Base-by-base conservation (phyloP, 768 basidiomycete genomes). In the Mycena crocata region DNA sequence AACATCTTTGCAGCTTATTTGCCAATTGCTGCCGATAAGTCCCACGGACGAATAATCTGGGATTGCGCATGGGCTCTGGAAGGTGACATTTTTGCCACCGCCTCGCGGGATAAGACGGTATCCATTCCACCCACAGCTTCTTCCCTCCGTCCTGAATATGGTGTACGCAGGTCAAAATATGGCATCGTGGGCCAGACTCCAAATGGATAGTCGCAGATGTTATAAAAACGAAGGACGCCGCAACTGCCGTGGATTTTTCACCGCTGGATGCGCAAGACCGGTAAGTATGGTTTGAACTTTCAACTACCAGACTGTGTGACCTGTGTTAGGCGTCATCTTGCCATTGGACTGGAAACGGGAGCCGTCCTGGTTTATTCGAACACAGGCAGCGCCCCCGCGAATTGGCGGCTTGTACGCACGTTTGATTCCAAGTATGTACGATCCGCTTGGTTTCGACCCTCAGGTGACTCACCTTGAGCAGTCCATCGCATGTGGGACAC, bases 21-120 rank as follows among this genome's bases (percentile, higher is more conserved):
- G 10, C 88, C 90, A 3, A 72, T 90, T 24, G 87, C 88, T 6
- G 85, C 87, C 19, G 89, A 95, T 62, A 97, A 94, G 79, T 90
- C 94, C 0, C 98, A 99, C 77, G 86, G 87, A 1, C 87, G 98
- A 40, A 98, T 99, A 73, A 92, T 99, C 37, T 96, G 98, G 95
- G 98, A 99, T 76, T 94, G 93, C 73, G 88, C 90, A 17, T 99
- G 96, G 95, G 85, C 92, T 1, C 73, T 80, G 1, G 90, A 94
- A 70, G 89, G 90, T 9, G 86, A 90, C 70, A 73, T 91, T 19
- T 99, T 99, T 73, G 96, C 90, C 14, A 99, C 98, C 3, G 96
- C 94, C 1, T 96, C 96, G 3, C 87, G 98, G 45, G 98, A 99
- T 79, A 99, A 97, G 81, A 94, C 93, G 17, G 96, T 94, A 70